These are phyloP conservation scores for Stephanocyclus meneghinianus DNA, from an alignment of 352 stramenopile species.

Conservation along the genomic window DNA sequence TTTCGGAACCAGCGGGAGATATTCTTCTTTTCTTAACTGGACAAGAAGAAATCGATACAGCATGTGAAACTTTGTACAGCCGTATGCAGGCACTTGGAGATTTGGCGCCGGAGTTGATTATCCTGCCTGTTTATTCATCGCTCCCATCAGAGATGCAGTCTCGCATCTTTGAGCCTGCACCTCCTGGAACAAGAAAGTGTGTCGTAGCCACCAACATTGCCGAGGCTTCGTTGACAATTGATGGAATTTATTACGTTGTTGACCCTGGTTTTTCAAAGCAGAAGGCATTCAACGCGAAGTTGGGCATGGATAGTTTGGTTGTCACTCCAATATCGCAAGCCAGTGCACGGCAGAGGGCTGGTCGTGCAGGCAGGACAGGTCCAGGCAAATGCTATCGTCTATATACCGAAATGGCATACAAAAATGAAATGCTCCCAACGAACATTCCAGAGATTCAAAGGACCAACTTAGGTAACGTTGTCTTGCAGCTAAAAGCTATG, in stretches of 20 bases:
- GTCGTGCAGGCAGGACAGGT: constrained; percentile 95
- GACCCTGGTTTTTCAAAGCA: constrained; percentile 96
- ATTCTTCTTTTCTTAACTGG: constrained; percentile 99
- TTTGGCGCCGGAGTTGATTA: constrained; percentile 95
- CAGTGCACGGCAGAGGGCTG: constrained; percentile 94
- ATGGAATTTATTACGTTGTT: constrained; percentile 92
- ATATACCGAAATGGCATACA: constrained; percentile 98
- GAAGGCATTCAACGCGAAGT: constrained; percentile 98
- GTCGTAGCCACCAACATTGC: constrained; percentile 99
- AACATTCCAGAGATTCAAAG: constrained; percentile 99
- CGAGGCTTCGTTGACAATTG: constrained; percentile 98
- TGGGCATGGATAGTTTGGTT: constrained; percentile 98
- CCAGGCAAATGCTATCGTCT: constrained; percentile 99
- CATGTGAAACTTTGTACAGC: constrained; percentile 96
- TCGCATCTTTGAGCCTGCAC: constrained; percentile 96
- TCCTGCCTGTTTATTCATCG: constrained; percentile 96
- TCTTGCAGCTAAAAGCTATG: constrained; percentile 99
- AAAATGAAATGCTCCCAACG: constrained; percentile 94
- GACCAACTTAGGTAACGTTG: constrained; percentile 96
- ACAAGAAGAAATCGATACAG: constrained; percentile 99
- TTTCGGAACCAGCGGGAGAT: constrained; percentile 96
- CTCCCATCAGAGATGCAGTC: constrained; percentile 98
- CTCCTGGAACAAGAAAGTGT: constrained; percentile 91
- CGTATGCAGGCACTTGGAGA: constrained; percentile 96
- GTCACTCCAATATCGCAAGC: constrained; percentile 98